phyloP scores from a whole-genome alignment of 1,284 basidiomycete species.

The Apiotrichum veenhuisii region DNA sequence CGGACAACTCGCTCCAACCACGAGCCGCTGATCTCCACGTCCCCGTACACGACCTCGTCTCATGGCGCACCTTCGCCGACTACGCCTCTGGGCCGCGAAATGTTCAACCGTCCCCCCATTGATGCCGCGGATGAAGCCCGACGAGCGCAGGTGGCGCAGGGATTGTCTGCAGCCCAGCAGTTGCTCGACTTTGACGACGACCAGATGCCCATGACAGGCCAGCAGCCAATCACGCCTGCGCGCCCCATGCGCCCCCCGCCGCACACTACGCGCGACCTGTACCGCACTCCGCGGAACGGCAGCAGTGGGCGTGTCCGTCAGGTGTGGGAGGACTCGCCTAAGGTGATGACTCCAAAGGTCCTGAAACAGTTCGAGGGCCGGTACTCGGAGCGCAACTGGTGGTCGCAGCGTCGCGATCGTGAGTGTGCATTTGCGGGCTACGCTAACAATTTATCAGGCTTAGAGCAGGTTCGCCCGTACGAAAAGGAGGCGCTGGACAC shows the following conservation, averaged over 20 bases:
- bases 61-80: neutral
- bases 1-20: neutral
- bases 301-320: neutral
- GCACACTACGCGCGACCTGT: neutral
- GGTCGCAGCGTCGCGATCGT: slow-evolving; percentile 36
- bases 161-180: slow-evolving; percentile 77
- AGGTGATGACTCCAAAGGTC: slow-evolving; percentile 17
- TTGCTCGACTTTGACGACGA: slow-evolving; percentile 54
- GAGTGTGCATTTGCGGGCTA: slow-evolving; percentile 5
- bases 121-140: slow-evolving; percentile 67
- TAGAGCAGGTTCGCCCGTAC: slow-evolving; percentile 29
- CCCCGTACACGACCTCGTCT: neutral
- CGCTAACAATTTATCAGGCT: slow-evolving; percentile 18
- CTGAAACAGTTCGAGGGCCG: slow-evolving; percentile 27
- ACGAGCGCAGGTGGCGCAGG: slow-evolving; percentile 77
- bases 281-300: slow-evolving; percentile 1
- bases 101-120: neutral
- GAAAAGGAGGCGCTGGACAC: slow-evolving; percentile 4
- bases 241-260: slow-evolving; percentile 19
- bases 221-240: slow-evolving; percentile 24
- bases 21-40: neutral
- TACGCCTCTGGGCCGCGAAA: neutral
- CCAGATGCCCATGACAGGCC: neutral
- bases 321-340: slow-evolving; percentile 43
- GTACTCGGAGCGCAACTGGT: slow-evolving; percentile 41